phyloP scores from a whole-genome alignment of 2,329 filamentous ascomycete species.

The Cercospora zeina region DNA sequence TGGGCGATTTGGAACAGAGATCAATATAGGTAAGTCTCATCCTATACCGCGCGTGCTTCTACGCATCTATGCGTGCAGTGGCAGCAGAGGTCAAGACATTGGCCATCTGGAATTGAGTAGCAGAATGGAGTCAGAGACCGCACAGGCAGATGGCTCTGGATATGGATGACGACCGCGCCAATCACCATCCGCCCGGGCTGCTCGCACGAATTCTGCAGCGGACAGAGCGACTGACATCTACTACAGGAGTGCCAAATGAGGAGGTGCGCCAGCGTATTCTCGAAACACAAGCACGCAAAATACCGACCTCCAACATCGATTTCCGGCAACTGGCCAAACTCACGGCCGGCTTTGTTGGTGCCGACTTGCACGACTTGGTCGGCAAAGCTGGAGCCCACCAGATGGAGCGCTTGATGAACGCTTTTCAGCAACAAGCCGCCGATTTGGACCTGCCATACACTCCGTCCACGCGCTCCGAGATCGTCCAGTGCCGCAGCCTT shows the following conservation, averaged over 20 bases:
- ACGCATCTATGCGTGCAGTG: background rate
- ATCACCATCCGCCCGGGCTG: background rate
- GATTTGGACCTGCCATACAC: constrained; percentile 37
- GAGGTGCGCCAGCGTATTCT: constrained; percentile 75
- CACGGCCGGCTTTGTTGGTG: constrained; percentile 90
- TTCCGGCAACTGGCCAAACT: constrained; percentile 72
- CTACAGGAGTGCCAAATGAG: constrained; percentile 68
- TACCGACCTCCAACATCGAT: constrained; percentile 67
- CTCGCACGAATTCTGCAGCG: background rate
- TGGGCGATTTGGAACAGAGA: constrained; percentile 77
- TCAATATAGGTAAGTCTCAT: constrained; percentile 66
- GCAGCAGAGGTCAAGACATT: background rate
- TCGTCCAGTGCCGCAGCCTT: constrained; percentile 23
- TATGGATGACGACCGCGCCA: background rate
- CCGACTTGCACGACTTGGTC: constrained; percentile 74
- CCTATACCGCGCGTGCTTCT: background rate
- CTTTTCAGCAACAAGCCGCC: constrained; percentile 46
- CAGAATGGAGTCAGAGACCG: background rate
- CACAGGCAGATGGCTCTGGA: background rate
- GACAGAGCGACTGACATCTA: background rate
- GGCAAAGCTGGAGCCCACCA: constrained; percentile 65
- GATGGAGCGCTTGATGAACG: constrained; percentile 61
- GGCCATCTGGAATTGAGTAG: background rate
- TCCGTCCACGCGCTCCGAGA: constrained; percentile 45
- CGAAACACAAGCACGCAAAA: constrained; percentile 66